Conservation (phyloP, 768 basidiomycete species). For the Naematelia aurantialba region DNA sequence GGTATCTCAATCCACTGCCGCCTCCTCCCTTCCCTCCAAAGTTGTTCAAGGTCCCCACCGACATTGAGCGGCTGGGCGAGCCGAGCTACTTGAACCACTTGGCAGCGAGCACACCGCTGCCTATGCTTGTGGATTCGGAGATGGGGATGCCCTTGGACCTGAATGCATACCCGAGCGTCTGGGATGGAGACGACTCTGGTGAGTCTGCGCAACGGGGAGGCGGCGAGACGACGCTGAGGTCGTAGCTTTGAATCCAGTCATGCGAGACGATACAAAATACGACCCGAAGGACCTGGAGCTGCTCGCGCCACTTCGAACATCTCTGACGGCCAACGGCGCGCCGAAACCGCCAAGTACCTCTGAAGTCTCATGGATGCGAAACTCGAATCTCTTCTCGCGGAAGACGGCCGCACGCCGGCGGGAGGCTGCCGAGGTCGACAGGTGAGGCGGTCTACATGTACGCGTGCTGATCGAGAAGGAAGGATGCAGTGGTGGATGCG, state of each 20-base stretch:
- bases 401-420: constrained; percentile 27
- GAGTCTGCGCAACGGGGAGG: background rate
- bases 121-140: constrained; percentile 96
- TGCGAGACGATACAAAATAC: constrained; percentile 54
- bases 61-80: constrained; percentile 78
- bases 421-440: constrained; percentile 21
- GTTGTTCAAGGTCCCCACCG: constrained; percentile 83
- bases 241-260: constrained; percentile 64
- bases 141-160: constrained; percentile 94
- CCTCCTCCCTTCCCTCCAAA: constrained; percentile 97
- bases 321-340: constrained; percentile 35
- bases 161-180: constrained; percentile 73
- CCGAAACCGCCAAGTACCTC: constrained; percentile 51
- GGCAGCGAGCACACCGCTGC: constrained; percentile 74
- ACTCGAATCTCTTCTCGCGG: constrained; percentile 72
- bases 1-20: constrained; percentile 90
- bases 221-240: constrained; percentile 1
- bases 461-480: background rate
- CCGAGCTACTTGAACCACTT: constrained; percentile 79
- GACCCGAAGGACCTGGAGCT: constrained; percentile 54
- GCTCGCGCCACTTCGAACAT: constrained; percentile 58
- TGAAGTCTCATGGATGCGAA: constrained; percentile 84
- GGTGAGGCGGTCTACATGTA: constrained; percentile 8
- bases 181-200: constrained; percentile 71
- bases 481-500: constrained; percentile 34